phyloP scores from a whole-genome alignment of 2,329 filamentous ascomycete species.

The Neofusicoccum sp. region DNA sequence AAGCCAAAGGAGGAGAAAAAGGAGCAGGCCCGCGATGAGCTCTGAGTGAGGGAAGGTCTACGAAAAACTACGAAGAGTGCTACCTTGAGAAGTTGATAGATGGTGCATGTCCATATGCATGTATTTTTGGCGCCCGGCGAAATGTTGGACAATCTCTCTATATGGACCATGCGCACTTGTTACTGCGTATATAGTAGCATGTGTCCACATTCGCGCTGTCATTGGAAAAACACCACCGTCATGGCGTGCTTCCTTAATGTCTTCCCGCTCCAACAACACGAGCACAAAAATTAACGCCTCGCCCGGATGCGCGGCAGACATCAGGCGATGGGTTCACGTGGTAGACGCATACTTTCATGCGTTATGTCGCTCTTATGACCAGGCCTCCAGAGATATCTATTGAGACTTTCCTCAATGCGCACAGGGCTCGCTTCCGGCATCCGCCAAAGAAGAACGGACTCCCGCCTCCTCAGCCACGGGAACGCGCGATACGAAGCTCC shows the following conservation, averaged over 20 bases:
- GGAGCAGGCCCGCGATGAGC: slow-evolving; percentile 22
- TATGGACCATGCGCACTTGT: not conserved
- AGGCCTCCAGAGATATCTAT: no score
- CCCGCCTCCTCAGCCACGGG: no score
- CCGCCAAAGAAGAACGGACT: no score
- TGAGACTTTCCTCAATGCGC: no score
- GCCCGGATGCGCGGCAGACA: no score
- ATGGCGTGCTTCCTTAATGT: not conserved
- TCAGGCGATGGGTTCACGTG: no score
- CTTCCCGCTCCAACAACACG: not conserved
- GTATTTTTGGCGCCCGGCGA: not conserved
- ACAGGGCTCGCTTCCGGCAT: no score
- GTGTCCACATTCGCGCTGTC: not conserved
- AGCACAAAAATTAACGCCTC: not conserved
- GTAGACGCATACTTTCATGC: no score
- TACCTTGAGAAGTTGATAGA: not conserved
- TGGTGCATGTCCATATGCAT: not conserved
- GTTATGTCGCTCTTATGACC: no score
- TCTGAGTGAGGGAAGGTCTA: slow-evolving; percentile 18
- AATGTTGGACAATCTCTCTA: not conserved
- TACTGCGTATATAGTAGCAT: not conserved
- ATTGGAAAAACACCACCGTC: not conserved
- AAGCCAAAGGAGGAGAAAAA: slow-evolving; percentile 28
- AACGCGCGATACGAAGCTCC: no score
- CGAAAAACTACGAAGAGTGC: not conserved